phyloP scores from a whole-genome alignment of 805 yeast species.

The Kodamaea sagamina region DNA sequence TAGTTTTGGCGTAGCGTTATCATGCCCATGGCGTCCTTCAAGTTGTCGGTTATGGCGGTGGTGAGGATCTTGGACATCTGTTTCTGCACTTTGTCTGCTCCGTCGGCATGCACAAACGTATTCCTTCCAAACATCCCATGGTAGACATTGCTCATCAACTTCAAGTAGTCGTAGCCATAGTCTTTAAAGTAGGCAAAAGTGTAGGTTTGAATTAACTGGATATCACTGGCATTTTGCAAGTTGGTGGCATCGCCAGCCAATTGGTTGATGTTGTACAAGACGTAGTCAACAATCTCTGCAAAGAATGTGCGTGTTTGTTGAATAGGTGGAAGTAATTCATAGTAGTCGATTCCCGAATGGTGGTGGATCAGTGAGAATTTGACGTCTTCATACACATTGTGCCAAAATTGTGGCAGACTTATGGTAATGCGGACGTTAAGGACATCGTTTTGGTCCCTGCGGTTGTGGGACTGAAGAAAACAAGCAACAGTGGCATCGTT shows the following conservation, averaged over 20 bases:
- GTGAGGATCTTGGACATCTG: conserved; percentile 17
- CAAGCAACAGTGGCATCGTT: conserved; percentile 3
- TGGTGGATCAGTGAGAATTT: conserved; percentile 19
- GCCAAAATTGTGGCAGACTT: conserved; percentile 26
- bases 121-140: conserved; percentile 15
- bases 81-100: conserved; percentile 15
- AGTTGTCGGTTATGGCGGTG: conserved; percentile 20
- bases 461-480: conserved; percentile 1
- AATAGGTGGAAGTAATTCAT: conserved; percentile 15
- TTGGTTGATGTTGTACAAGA: conserved; percentile 21
- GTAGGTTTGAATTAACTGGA: conserved; percentile 14
- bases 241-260: conserved; percentile 14
- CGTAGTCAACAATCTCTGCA: conserved; percentile 25
- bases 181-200: conserved; percentile 26
- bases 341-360: conserved; percentile 11
- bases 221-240: conserved; percentile 9
- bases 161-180: conserved; percentile 24
- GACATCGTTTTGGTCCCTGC: neutral
- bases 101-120: conserved; percentile 5
- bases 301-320: conserved; percentile 20
- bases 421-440: conserved; percentile 10
- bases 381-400: conserved; percentile 33
- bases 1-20: conserved; percentile 5
- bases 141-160: conserved; percentile 20
- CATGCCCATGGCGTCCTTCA: conserved; percentile 14